Conservation (phyloP, 805 yeast species). For the Sugiyamaella mastotermitis region DNA sequence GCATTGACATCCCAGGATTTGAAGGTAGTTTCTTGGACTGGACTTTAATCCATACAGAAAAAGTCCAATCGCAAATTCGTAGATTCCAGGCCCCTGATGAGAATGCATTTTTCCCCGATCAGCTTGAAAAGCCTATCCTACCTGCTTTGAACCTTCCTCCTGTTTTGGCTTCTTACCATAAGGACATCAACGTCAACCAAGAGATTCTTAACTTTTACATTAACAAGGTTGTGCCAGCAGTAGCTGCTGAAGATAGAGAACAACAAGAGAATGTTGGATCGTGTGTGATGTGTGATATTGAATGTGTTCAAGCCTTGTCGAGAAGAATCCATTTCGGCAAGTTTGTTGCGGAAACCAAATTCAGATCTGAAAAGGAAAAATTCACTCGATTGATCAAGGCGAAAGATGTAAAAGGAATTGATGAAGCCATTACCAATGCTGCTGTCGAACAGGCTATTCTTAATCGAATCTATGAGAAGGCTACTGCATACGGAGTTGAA, state of each 20-base stretch:
- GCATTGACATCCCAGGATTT: slow-evolving; percentile 54
- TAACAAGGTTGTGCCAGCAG: slow-evolving; percentile 64
- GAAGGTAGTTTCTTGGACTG: slow-evolving; percentile 84
- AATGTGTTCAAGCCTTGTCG: slow-evolving; percentile 78
- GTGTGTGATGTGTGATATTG: slow-evolving; percentile 78
- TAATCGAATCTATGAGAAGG: slow-evolving; percentile 71
- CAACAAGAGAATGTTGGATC: slow-evolving; percentile 85
- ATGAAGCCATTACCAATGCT: slow-evolving; percentile 74
- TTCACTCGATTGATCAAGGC: slow-evolving; percentile 61
- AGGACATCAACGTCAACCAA: slow-evolving; percentile 68
- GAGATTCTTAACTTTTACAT: slow-evolving; percentile 66
- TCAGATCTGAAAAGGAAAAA: slow-evolving; percentile 54
- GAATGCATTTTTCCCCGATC: slow-evolving; percentile 75
- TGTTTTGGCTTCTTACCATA: slow-evolving; percentile 66
- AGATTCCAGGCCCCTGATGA: slow-evolving; percentile 95
- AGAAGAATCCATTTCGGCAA: slow-evolving; percentile 95
- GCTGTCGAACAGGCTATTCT: slow-evolving; percentile 83
- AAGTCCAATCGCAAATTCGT: slow-evolving; percentile 69
- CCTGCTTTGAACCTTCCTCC: slow-evolving; percentile 78
- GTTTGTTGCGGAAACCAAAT: slow-evolving; percentile 96
- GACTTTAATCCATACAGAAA: slow-evolving; percentile 72
- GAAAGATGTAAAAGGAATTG: slow-evolving; percentile 66
- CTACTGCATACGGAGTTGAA: slow-evolving; percentile 80
- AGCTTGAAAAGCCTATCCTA: slow-evolving; percentile 58
- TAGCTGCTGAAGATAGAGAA: slow-evolving; percentile 62